Evolutionary conservation across 306 rosid species (phyloP), one percentile per base, ranked within the genome.

Genomic region (Corylus heterophylla): DNA sequence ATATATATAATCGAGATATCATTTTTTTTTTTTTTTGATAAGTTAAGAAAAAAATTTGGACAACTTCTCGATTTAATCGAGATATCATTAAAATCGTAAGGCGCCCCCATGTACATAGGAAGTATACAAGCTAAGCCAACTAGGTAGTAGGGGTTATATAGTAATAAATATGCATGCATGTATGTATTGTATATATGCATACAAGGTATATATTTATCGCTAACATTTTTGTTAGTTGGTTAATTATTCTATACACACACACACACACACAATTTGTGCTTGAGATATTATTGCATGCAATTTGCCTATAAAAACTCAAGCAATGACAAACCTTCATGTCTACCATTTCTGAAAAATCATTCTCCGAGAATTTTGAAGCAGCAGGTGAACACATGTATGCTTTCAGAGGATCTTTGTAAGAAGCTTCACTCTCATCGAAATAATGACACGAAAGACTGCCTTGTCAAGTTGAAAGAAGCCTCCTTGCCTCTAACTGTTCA

Each of bases 331-430:
- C 93, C 94, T 88, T 83, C 20, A 78, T 74, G 79, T 86, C 92
- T 77, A 85, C 92, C 83, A 83, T 71, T 81, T 80, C 80, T 71
- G 85, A 85, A 45, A 77, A 73, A 78, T 76, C 87, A 63, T 87
- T 84, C 69, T 84, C 84, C 4, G 80, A 62, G 31, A 84, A 80
- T 29, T 84, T 90, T 45, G 87, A 84, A 16, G 86, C 83, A 1
- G 91, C 72, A 45, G 90, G 75, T 14, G 90, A 76, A 82, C 83
- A 84, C 67, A 86, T 80, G 56, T 74, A 85, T 18, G 86, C 84
- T 85, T 86, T 88, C 79, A 79, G 64, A 77, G 84, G 80, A 75
- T 90, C 92, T 75, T 81, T 88, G 31, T n/a, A n/a, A n/a, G n/a
- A n/a, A n/a, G n/a, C n/a, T n/a, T n/a, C n/a, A n/a, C n/a, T n/a